phyloP scores from a whole-genome alignment of 23 red algal genomes.

The Gracilaria gracilis region DNA sequence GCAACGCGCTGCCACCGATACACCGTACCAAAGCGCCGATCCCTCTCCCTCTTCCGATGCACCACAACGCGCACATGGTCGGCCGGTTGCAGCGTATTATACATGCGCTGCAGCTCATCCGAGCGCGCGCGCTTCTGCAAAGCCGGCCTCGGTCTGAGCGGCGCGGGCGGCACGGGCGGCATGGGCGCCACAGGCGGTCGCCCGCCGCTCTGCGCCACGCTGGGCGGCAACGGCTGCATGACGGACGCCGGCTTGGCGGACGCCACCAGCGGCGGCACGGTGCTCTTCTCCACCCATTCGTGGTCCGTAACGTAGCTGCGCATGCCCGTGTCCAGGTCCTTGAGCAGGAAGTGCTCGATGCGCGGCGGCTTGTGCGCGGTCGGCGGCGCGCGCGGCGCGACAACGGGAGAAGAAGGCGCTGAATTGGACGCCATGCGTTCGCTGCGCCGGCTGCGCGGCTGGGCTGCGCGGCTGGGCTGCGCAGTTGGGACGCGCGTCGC shows the following conservation, averaged over 20 bases:
- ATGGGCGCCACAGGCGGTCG: conserved; percentile 11
- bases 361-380: conserved; percentile 29
- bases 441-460: no score
- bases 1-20: conserved; percentile 80
- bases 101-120: conserved; percentile 55
- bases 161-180: no score
- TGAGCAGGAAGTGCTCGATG: conserved; percentile 55
- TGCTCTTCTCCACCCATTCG: conserved; percentile 69
- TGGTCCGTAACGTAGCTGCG: conserved; percentile 64
- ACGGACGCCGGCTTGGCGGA: background rate
- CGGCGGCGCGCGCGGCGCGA: background rate
- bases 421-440: conserved; percentile 9
- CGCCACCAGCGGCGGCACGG: background rate
- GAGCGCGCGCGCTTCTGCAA: conserved; percentile 43
- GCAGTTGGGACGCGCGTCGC: no score
- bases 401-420: background rate
- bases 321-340: conserved; percentile 78
- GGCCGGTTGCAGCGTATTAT: conserved; percentile 30
- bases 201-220: no score
- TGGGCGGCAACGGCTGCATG: background rate
- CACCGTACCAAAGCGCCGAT: conserved; percentile 63
- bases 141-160: no score
- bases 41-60: conserved; percentile 56
- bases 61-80: conserved; percentile 77
- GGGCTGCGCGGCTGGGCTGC: no score